These are phyloP conservation scores for Juglanconis oblonga DNA, from an alignment of 2,329 filamentous ascomycete genomes.

Conservation along the genomic window DNA sequence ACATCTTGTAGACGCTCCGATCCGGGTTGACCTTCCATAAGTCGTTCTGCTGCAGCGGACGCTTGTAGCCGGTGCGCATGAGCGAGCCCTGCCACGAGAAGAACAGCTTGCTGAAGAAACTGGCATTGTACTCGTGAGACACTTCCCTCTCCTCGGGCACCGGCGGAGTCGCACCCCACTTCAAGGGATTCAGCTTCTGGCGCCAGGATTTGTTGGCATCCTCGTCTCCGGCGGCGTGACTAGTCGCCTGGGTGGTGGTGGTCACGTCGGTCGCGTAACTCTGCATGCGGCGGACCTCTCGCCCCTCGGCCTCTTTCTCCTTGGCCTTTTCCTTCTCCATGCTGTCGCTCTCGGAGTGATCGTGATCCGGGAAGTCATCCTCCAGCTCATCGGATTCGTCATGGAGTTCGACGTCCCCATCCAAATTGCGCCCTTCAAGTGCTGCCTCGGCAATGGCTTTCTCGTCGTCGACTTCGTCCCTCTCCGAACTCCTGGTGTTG, in stretches of 20 bases:
- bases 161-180: slow-evolving; percentile 55
- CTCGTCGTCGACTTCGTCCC: slow-evolving; percentile 18
- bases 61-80: slow-evolving; percentile 85
- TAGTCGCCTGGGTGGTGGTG: slow-evolving; percentile 42
- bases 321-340: slow-evolving; percentile 13
- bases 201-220: slow-evolving; percentile 59
- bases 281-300: slow-evolving; percentile 40
- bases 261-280: slow-evolving; percentile 55
- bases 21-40: slow-evolving; percentile 86
- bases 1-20: slow-evolving; percentile 68
- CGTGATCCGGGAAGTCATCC: slow-evolving; percentile 7
- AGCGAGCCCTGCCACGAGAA: slow-evolving; percentile 90
- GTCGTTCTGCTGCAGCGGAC: slow-evolving; percentile 78
- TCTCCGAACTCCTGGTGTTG: slow-evolving; percentile 13
- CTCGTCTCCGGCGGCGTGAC: slow-evolving; percentile 22
- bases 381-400: slow-evolving; percentile 12
- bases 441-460: slow-evolving; percentile 18
- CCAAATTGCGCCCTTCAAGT: background rate
- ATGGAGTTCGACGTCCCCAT: background rate
- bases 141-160: slow-evolving; percentile 50
- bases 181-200: slow-evolving; percentile 58
- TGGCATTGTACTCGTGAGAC: slow-evolving; percentile 70
- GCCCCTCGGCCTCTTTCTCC: slow-evolving; percentile 25
- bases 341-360: slow-evolving; percentile 12
- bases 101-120: slow-evolving; percentile 70